phyloP scores from a whole-genome alignment of 2,329 filamentous ascomycete species.

The Pleomassaria siparia region DNA sequence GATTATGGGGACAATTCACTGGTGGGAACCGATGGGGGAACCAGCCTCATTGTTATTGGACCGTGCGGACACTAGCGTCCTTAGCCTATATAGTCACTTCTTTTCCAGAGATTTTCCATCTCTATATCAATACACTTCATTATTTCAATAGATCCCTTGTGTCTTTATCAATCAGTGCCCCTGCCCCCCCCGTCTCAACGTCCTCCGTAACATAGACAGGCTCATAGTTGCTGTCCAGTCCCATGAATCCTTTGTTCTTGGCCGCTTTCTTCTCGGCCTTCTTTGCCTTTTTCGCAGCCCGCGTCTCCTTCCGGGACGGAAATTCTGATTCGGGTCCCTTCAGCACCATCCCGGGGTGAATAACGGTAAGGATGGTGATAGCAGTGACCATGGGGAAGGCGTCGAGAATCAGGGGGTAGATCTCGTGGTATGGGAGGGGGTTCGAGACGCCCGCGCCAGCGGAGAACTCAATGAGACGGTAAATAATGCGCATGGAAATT shows the following conservation, averaged over 20 bases:
- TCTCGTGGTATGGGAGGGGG: constrained; percentile 53
- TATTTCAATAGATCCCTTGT: too few species aligned
- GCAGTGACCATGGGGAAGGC: constrained; percentile 58
- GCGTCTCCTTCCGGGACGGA: constrained; percentile 26
- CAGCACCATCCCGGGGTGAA: constrained; percentile 29
- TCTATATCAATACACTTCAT: too few species aligned
- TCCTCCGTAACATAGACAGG: neutral
- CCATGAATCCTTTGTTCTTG: constrained; percentile 1
- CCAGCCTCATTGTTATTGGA: too few species aligned
- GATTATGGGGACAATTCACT: too few species aligned
- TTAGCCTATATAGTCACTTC: too few species aligned
- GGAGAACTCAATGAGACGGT: constrained; percentile 60
- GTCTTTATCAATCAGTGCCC: too few species aligned
- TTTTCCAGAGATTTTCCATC: too few species aligned
- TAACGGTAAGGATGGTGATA: constrained; percentile 18
- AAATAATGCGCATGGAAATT: constrained; percentile 59
- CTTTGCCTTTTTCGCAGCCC: constrained; percentile 18
- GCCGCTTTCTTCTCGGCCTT: constrained; percentile 16
- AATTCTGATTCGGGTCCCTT: constrained; percentile 29
- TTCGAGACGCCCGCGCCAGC: constrained; percentile 48
- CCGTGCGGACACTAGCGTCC: too few species aligned
- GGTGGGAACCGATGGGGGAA: too few species aligned
- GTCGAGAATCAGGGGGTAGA: constrained; percentile 56
- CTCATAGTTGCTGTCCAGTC: neutral
- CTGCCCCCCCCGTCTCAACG: neutral